Percentiles rank a stretch among this genome's conserved stretches.
phyloP scores from a whole-genome alignment of 2,329 filamentous ascomycete genomes.

The Tricladium varicosporioides region DNA sequence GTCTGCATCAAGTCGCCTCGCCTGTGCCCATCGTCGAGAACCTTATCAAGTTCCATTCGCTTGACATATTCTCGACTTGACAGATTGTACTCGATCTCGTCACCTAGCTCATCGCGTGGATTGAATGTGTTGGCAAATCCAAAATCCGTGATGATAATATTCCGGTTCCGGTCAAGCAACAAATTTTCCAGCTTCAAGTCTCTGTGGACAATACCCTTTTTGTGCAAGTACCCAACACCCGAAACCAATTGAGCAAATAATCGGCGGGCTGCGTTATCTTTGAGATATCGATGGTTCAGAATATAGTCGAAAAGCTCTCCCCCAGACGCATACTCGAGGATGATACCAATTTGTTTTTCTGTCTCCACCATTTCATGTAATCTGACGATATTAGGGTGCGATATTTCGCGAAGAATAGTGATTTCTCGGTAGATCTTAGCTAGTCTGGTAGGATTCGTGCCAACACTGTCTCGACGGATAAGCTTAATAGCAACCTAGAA shows the following conservation, averaged over 20 bases:
- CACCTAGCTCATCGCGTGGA: slow-evolving; percentile 78
- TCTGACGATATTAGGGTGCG: slow-evolving; percentile 95
- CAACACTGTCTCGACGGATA: slow-evolving; percentile 87
- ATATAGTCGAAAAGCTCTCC: slow-evolving; percentile 99
- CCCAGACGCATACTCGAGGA: slow-evolving; percentile 95
- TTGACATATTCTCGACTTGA: slow-evolving; percentile 87
- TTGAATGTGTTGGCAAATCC: slow-evolving; percentile 99
- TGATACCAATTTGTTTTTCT: slow-evolving; percentile 94
- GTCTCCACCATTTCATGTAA: slow-evolving; percentile 99
- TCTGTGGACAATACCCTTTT: slow-evolving; percentile 96
- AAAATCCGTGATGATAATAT: slow-evolving; percentile 99
- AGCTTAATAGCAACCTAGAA: slow-evolving; percentile 90
- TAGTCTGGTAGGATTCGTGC: slow-evolving; percentile 81
- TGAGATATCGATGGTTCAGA: slow-evolving; percentile 91
- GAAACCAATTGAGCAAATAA: slow-evolving; percentile 95
- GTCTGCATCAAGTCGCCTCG: slow-evolving; percentile 98
- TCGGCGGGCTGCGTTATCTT: slow-evolving; percentile 85
- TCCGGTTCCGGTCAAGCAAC: slow-evolving; percentile 90
- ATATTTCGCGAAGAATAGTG: slow-evolving; percentile 79
- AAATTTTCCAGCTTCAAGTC: slow-evolving; percentile 97
- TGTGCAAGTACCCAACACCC: slow-evolving; percentile 95
- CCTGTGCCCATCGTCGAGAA: slow-evolving; percentile 71
- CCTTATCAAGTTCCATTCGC: slow-evolving; percentile 77
- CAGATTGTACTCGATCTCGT: slow-evolving; percentile 86
- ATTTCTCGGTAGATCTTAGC: slow-evolving; percentile 99